Conservation (phyloP, 352 stramenopile genomes). For the Thraustochytrium sp. region DNA sequence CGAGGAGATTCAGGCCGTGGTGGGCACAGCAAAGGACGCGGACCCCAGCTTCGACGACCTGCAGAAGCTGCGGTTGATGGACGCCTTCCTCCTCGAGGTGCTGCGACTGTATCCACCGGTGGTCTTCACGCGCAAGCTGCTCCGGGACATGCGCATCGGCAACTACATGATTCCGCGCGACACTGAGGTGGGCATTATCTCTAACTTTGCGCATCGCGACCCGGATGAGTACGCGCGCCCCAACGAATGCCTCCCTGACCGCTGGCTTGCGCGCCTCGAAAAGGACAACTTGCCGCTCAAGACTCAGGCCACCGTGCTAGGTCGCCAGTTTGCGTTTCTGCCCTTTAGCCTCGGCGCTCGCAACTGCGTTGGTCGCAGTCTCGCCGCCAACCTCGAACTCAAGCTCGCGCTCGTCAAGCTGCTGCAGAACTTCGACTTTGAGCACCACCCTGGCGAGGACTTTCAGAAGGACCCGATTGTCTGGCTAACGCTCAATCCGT, state of each 20-base stretch:
- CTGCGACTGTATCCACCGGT: conserved; percentile 31
- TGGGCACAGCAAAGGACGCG: no score
- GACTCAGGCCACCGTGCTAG: background rate
- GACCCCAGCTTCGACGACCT: no score
- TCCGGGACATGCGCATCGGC: background rate
- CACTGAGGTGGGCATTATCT: conserved; percentile 14
- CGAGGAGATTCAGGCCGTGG: background rate
- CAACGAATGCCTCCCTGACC: conserved; percentile 20
- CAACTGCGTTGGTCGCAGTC: background rate
- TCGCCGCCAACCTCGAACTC: no score
- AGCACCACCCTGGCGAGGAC: background rate
- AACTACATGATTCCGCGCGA: background rate
- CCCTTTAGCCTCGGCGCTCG: background rate
- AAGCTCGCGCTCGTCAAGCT: no score
- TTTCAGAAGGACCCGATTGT: background rate
- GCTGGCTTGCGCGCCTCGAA: background rate
- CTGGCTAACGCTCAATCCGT: background rate
- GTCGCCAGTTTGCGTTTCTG: background rate
- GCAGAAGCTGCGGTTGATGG: no score
- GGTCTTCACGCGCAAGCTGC: background rate
- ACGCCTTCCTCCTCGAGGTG: background rate
- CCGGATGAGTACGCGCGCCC: background rate
- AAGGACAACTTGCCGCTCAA: background rate
- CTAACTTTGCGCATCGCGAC: conserved; percentile 1
- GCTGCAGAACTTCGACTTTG: no score